Evolutionary conservation across 768 basidiomycete species (phyloP), one percentile per base, ranked within the genome.

Genomic region (Panus rudis): DNA sequence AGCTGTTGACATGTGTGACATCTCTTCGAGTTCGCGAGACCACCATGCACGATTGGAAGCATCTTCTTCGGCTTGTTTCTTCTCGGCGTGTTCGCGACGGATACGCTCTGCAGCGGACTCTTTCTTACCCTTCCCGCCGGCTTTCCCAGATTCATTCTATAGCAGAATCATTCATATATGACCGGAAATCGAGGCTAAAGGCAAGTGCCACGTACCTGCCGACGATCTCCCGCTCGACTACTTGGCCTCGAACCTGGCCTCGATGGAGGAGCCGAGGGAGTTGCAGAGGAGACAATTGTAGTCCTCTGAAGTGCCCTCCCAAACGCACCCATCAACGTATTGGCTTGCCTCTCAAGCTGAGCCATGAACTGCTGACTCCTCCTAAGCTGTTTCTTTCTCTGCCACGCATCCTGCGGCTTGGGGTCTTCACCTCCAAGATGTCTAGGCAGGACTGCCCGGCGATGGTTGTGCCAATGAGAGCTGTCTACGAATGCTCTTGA

Each of bases 321-420:
- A 0, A 67, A 68, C 4, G 81, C 80, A 0, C 83, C 83, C 0
- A 78, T 80, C 44, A 85, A 55, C 1, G 79, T 81, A 28, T 71
- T 72, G 8, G 83, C 81, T 33, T 78, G 75, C 40, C 67, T 61
- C 40, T 79, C 78, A 43, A 85, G 52, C 11, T 53, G 62, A 24
- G 68, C 61, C 75, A 81, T 81, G 54, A 74, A 76, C 1, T 70
- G 62, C 51, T 86, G 84, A n/a, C 76, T 67, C 13, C 55, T 51
- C 13, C 63, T 59, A 34, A 75, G 61, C 37, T 52, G 57, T 49
- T 57, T 66, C 46, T 42, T 58, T 21, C 68, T 65, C 41, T 65
- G 62, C 57, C 66, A 52, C 42, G 57, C 65, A 37, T 67, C 63
- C 24, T 50, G 35, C 1, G 56, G 55, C 41, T 63, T 56, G 2